Base-by-base conservation (phyloP, 257 asterid genomes). In the Capsicum chinense region DNA sequence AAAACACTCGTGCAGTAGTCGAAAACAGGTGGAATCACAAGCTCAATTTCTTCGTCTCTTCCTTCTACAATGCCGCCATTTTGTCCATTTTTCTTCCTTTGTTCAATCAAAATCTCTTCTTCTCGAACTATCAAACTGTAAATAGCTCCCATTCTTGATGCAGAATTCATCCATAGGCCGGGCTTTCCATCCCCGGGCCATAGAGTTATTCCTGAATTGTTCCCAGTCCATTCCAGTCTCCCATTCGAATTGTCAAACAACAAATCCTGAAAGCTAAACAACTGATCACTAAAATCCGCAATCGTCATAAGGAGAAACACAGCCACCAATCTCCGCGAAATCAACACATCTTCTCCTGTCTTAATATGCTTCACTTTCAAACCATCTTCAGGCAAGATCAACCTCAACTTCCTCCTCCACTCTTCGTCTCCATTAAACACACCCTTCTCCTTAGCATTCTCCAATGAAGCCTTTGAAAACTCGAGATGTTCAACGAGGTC, bases 161-260 rank as follows among this genome's bases (percentile, higher is more conserved):
- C 58, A 0, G 94, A 90, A 86, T 87, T 90, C 91, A 91, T 78
- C 97, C 98, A 95, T 83, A 93, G 85, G 6, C 98, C 98, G 0
- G 98, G 98, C 89, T 92, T 93, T 26, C 97, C 97, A 63, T 92
- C 93, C 0, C 97, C 99, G 0, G 99, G 99, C 99, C 99, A 94
- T 47, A 93, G 64, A 9, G 92, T 88, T 9, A 86, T 70, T 73
- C 19, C 19, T 2, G 64, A 64, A 2, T 90, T 90, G 83, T 85
- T 93, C 0, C 98, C 98, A 2, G 92, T 47, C 62, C 85, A 96
- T 4, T 90, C 94, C n/a, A 94, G 89, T 2, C 92, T 90, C 10
- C 98, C 98, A 69, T 92, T 68, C 10, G 86, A 60, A 83, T 94
- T 96, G 4, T 92, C 94, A 83, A 96, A 96, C 82, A 96, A 44